Percentiles rank a stretch among this genome's conserved stretches.
phyloP scores from a whole-genome alignment of 2,329 filamentous ascomycete genomes.

The Alternaria triticina region DNA sequence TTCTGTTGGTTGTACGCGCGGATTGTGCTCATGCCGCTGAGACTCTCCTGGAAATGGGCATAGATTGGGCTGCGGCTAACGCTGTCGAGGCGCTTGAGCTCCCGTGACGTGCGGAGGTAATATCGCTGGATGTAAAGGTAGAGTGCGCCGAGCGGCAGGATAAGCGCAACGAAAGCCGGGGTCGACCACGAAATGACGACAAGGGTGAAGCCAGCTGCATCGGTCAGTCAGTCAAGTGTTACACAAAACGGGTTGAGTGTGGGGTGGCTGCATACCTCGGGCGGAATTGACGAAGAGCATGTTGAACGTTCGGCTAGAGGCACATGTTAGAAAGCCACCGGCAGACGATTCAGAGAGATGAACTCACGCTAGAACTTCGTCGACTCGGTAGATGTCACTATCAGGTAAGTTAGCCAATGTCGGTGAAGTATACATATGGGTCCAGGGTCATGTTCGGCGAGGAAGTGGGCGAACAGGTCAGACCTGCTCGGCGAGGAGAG shows the following conservation, averaged over 20 bases:
- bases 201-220: slow-evolving; percentile 74
- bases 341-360: background rate
- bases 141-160: slow-evolving; percentile 78
- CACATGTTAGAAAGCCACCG: slow-evolving; percentile 32
- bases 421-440: background rate
- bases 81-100: slow-evolving; percentile 94
- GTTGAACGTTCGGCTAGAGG: slow-evolving; percentile 80
- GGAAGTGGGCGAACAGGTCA: background rate
- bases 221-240: slow-evolving; percentile 28
- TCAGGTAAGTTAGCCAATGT: slow-evolving; percentile 25
- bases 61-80: slow-evolving; percentile 96
- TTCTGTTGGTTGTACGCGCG: slow-evolving; percentile 89
- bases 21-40: slow-evolving; percentile 93
- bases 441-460: background rate
- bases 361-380: slow-evolving; percentile 82
- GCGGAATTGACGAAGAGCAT: slow-evolving; percentile 69
- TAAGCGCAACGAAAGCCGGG: slow-evolving; percentile 79
- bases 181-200: slow-evolving; percentile 82
- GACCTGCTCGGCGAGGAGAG: background rate
- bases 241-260: slow-evolving; percentile 15
- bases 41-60: slow-evolving; percentile 96
- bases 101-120: slow-evolving; percentile 93
- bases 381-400: slow-evolving; percentile 79
- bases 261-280: slow-evolving; percentile 50
- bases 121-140: slow-evolving; percentile 97